Percentiles rank a stretch among this genome's conserved stretches.
phyloP scores from a whole-genome alignment of 441 rosid species.

The Rhodomyrtus psidioides region DNA sequence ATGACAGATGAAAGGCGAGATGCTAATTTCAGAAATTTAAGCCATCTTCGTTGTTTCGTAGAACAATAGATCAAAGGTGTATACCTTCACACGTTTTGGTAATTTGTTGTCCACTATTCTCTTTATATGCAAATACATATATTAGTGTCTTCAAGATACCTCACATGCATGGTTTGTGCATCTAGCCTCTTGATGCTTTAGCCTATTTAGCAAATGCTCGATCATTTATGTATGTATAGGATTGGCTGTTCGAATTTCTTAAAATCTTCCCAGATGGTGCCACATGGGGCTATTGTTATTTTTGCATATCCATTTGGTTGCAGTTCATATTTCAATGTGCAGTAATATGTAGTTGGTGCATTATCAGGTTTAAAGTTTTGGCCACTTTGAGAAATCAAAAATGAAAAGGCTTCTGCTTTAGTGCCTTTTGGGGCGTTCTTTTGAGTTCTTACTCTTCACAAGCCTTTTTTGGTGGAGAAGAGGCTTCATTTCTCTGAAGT shows the following conservation, averaged over 20 bases:
- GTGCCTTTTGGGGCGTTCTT: background rate
- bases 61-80: background rate
- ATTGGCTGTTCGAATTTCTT: background rate
- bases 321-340: background rate
- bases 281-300: background rate
- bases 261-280: background rate
- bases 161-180: background rate
- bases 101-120: background rate
- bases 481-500: background rate
- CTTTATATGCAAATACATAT: background rate
- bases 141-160: background rate
- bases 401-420: background rate
- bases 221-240: background rate
- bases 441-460: background rate
- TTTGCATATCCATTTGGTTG: background rate
- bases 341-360: background rate
- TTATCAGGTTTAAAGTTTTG: background rate
- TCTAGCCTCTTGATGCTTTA: background rate
- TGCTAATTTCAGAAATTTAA: background rate
- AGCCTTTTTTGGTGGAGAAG: background rate
- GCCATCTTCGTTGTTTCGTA: background rate
- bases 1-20: background rate
- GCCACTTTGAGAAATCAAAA: background rate
- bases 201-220: background rate
- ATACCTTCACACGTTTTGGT: background rate